Evolutionary conservation across 1,139 yeast genomes (phyloP), one percentile per base, ranked within the genome.

Genomic region (Saccharomycopsis crataegensis): DNA sequence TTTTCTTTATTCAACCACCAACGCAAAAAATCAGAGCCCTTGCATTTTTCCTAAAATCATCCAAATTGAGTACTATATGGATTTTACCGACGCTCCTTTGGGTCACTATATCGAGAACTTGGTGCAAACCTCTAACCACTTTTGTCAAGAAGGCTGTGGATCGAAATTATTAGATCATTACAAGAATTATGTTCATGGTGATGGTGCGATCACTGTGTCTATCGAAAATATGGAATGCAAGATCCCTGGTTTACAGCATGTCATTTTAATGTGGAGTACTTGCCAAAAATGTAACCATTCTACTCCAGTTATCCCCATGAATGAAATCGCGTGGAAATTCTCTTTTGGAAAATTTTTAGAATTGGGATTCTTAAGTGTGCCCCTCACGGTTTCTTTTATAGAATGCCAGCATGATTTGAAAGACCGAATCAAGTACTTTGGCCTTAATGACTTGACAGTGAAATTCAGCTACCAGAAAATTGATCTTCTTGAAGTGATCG

Each of bases 301-400:
- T 0, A 83, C 96, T 3, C 95, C 97, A 0, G 82, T 87, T 12
- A 71, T 83, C 31, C 87, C 89, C n/a, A 81, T 94, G 86, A 86
- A 88, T 61, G 93, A 89, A 53, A 85, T 84, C 34, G 83, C 97
- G 0, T 91, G 95, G 83, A 89, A 85, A 63, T 83, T 84, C 59
- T 91, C 98, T 0, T 82, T 94, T 66, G 99, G 99, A 0, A 94
- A 93, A 64, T 94, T 87, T 64, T 73, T 94, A 47, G 98, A 94
- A 68, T 70, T 91, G 33, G 75, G 86, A 43, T 91, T 90, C 64
- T 90, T 95, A 86, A 89, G 95, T 51, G 65, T 50, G 9, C 56
- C 56, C 3, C 22, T 56, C 36, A 42, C 44, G 6, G 48, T 54
- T 65, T 80, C 63, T 2, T 66, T 74, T 31, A 85, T 83, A 1